Evolutionary conservation across 768 basidiomycete species (phyloP).

Genomic region (Cystobasidium tubakii): DNA sequence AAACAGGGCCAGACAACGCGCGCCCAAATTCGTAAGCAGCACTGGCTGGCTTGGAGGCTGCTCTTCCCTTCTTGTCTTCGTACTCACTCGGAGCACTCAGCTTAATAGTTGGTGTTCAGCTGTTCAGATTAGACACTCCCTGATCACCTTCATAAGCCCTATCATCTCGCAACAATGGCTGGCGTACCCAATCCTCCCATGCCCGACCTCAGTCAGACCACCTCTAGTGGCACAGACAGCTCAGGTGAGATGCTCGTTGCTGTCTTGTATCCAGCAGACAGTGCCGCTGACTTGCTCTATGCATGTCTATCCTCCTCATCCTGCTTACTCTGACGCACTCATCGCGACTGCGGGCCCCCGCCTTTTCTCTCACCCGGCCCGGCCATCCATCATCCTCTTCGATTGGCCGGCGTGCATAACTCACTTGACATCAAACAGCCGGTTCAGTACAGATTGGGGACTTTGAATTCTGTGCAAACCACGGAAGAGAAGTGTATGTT

Average conservation of each 20-base stretch:
- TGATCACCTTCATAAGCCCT: not conserved
- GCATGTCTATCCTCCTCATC: too few species aligned
- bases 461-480: conserved; percentile 31
- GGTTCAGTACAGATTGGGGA: conserved; percentile 17
- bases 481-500: conserved; percentile 26
- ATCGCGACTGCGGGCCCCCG: not conserved
- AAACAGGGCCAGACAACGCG: not conserved
- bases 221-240: conserved; percentile 27
- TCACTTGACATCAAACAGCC: not conserved
- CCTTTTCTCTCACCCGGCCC: not conserved
- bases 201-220: conserved; percentile 27
- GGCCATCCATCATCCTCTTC: too few species aligned
- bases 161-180: not conserved
- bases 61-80: not conserved
- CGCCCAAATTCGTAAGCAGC: too few species aligned
- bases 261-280: too few species aligned
- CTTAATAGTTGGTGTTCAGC: not conserved
- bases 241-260: too few species aligned
- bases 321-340: too few species aligned
- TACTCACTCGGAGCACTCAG: not conserved
- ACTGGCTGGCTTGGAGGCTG: too few species aligned
- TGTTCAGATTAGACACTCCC: not conserved
- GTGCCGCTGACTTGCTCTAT: too few species aligned
- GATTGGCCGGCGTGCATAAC: not conserved
- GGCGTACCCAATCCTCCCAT: conserved; percentile 14